Evolutionary conservation across 177 flowering plant species (phyloP), one percentile per base, ranked within the genome.

Genomic region (Vitis hybrid): DNA sequence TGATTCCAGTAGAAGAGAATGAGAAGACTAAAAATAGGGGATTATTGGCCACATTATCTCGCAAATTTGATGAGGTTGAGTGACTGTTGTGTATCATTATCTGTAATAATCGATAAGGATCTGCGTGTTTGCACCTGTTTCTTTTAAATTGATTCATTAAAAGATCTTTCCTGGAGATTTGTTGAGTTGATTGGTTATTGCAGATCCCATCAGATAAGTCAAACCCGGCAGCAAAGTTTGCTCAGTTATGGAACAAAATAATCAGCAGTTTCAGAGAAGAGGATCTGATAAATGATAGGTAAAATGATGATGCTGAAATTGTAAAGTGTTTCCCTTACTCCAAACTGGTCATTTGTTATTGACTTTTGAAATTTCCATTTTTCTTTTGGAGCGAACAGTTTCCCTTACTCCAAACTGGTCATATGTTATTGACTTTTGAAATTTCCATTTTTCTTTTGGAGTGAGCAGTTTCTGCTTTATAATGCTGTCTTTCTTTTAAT

Each of bases 191-290:
- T 52, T 77, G 2, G 1, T 72, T 70, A 0, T 75, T 70, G 62
- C 80, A 90, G 97, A 75, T 81, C 48, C 63, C 81, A 12, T 68
- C 90, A 11, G 74, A 70, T 68, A 81, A 80, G 66, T 90, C 78
- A 55, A 86, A 76, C 69, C 84, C 81, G 67, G 92, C 85, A 55
- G 92, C 97, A 60, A 87, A 87, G 73, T 94, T 94, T 86, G 92
- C 98, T 69, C 97, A 94, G 64, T 71, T 94, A 68, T 94, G 97
- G 97, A 94, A 94, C 81, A 80, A 85, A 75, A 89, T 94, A 58
- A 87, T 94, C 33, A 83, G 72, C 51, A 90, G 97, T 76, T 94
- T 94, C 80, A 86, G 98, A 75, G 89, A 89, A 48, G 98, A 94
- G 77, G 98, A 94, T 84, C 86, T 94, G 19, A 92, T 94, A 31